Evolutionary conservation across 306 rosid species (phyloP).

Genomic region (Nissolia schottii): DNA sequence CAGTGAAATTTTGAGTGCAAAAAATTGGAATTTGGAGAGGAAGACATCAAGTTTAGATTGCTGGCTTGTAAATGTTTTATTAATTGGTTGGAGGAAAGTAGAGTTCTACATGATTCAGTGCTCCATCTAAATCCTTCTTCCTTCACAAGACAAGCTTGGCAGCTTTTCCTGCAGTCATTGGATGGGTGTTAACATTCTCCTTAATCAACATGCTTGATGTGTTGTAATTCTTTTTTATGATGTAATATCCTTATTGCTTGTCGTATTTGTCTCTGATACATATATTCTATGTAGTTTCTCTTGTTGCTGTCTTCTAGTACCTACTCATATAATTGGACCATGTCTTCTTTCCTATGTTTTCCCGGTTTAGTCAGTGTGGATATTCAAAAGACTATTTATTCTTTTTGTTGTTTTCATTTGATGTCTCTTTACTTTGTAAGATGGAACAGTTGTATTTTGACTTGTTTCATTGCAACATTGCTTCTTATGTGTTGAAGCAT

Average conservation of each 20-base stretch:
- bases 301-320: neutral
- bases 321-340: neutral
- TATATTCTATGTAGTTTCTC: neutral
- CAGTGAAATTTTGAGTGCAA: neutral
- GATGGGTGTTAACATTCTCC: constrained; percentile 26
- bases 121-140: neutral
- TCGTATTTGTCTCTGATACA: neutral
- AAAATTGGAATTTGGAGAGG: neutral
- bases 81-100: constrained; percentile 19
- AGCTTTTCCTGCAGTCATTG: constrained; percentile 8
- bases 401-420: neutral
- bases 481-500: neutral
- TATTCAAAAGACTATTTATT: neutral
- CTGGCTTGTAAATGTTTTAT: constrained; percentile 16
- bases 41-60: constrained; percentile 5
- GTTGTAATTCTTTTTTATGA: constrained; percentile 27
- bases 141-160: constrained; percentile 13
- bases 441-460: neutral
- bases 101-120: neutral
- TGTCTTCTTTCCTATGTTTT: constrained; percentile 3
- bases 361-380: neutral
- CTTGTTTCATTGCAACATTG: neutral
- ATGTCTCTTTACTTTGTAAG: neutral
- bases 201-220: neutral
- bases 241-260: constrained; percentile 11